Conservation (phyloP, 2,329 filamentous ascomycete species). For the Colletotrichum tofieldiae region DNA sequence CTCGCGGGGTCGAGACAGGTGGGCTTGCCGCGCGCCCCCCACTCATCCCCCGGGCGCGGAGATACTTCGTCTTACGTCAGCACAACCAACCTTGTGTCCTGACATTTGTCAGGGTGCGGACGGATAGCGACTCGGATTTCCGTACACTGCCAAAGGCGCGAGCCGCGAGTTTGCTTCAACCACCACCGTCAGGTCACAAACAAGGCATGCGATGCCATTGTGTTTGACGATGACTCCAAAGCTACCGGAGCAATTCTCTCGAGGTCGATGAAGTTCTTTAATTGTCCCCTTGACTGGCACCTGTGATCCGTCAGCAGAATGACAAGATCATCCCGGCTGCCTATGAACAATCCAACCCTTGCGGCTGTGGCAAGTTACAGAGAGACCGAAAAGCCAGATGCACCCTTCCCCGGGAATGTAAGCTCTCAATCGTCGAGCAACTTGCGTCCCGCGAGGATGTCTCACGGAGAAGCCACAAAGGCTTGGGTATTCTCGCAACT, state of each 20-base stretch:
- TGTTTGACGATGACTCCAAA: background rate
- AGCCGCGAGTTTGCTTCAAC: background rate
- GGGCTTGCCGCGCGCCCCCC: background rate
- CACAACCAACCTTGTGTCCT: no score
- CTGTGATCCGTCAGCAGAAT: background rate
- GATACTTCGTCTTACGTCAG: no score
- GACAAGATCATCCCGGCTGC: background rate
- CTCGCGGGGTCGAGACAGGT: background rate
- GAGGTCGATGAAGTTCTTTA: background rate
- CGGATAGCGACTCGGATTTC: constrained; percentile 6
- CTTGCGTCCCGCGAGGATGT: background rate
- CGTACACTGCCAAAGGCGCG: background rate
- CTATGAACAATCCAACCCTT: background rate
- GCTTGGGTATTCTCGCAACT: background rate
- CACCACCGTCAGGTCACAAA: background rate
- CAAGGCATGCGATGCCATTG: background rate
- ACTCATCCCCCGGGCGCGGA: no score
- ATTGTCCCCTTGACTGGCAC: background rate
- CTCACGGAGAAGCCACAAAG: constrained; percentile 1
- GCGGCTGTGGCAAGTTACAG: background rate
- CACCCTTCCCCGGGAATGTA: background rate
- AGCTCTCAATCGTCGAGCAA: background rate
- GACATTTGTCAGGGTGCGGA: constrained; percentile 15
- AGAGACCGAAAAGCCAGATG: background rate
- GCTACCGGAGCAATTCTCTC: background rate